These are phyloP conservation scores for Hyaloscypha bicolor DNA, from an alignment of 495 filamentous ascomycete species.

Conservation along the genomic window DNA sequence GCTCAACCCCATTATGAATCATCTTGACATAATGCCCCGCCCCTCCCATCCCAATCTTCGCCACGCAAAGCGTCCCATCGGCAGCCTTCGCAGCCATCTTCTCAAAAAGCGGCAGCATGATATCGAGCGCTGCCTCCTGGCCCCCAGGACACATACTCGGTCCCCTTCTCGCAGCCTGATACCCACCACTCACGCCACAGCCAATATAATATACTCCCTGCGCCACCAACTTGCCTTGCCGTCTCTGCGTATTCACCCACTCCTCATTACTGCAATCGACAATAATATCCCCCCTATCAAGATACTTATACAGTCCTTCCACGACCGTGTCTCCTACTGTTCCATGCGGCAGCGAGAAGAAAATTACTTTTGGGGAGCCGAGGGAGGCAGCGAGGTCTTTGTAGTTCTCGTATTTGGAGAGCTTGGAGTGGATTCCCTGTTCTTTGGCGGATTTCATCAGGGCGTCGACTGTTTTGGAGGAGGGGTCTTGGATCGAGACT, in stretches of 20 bases:
- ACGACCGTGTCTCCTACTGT: constrained; percentile 67
- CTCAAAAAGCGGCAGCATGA: constrained; percentile 65
- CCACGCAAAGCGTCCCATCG: constrained; percentile 63
- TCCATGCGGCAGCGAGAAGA: constrained; percentile 74
- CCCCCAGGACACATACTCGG: constrained; percentile 70
- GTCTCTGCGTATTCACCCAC: constrained; percentile 65
- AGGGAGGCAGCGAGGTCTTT: constrained; percentile 31
- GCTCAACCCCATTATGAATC: constrained; percentile 78
- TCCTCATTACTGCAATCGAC: constrained; percentile 75
- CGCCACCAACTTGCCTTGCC: constrained; percentile 57
- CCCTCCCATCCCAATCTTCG: constrained; percentile 61
- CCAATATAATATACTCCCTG: constrained; percentile 67
- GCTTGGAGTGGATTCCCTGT: constrained; percentile 34
- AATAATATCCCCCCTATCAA: constrained; percentile 67
- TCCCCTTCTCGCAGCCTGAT: constrained; percentile 66
- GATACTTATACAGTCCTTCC: constrained; percentile 53
- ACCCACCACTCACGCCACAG: constrained; percentile 70
- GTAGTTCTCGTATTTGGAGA: constrained; percentile 42
- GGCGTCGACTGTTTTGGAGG: constrained; percentile 39
- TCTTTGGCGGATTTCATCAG: constrained; percentile 41
- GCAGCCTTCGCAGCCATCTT: constrained; percentile 62
- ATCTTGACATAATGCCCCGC: constrained; percentile 77
- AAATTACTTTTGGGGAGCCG: constrained; percentile 46
- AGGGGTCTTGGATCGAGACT: constrained; percentile 64
- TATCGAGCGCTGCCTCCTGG: constrained; percentile 55